Evolutionary conservation across 2,329 filamentous ascomycete genomes (phyloP).

Genomic region (Phaeoacremonium minimum): DNA sequence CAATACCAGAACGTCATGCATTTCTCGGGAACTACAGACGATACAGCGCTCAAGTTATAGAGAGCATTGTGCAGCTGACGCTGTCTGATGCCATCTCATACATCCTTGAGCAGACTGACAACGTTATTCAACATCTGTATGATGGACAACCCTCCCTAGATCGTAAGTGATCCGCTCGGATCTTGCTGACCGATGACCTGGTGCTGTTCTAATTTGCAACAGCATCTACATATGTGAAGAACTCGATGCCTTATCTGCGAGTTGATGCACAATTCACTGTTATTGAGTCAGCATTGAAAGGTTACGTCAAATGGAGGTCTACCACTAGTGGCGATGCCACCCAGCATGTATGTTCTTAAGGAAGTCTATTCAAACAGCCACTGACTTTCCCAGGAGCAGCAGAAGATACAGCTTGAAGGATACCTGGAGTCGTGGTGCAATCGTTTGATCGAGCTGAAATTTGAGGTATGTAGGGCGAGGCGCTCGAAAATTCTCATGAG

Average conservation of each 20-base stretch:
- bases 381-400: slow-evolving; percentile 33
- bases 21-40: slow-evolving; percentile 94
- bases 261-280: slow-evolving; percentile 89
- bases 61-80: slow-evolving; percentile 76
- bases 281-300: slow-evolving; percentile 83
- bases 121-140: slow-evolving; percentile 71
- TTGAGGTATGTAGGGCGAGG: slow-evolving; percentile 45
- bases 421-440: slow-evolving; percentile 70
- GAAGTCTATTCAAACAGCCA: not conserved
- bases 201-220: slow-evolving; percentile 15
- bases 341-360: slow-evolving; percentile 18
- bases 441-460: slow-evolving; percentile 63
- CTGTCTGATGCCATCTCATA: slow-evolving; percentile 82
- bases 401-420: slow-evolving; percentile 53
- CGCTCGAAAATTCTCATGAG: not conserved
- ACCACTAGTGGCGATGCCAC: slow-evolving; percentile 10
- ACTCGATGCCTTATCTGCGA: slow-evolving; percentile 67
- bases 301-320: slow-evolving; percentile 75
- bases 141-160: slow-evolving; percentile 64
- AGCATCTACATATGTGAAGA: slow-evolving; percentile 61
- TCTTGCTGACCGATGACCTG: too few species aligned
- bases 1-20: slow-evolving; percentile 85
- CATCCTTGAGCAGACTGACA: slow-evolving; percentile 76
- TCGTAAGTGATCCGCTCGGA: slow-evolving; percentile 35
- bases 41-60: slow-evolving; percentile 84